phyloP scores from a whole-genome alignment of 148 eudicot species.

The Dysphania ambrosioides region DNA sequence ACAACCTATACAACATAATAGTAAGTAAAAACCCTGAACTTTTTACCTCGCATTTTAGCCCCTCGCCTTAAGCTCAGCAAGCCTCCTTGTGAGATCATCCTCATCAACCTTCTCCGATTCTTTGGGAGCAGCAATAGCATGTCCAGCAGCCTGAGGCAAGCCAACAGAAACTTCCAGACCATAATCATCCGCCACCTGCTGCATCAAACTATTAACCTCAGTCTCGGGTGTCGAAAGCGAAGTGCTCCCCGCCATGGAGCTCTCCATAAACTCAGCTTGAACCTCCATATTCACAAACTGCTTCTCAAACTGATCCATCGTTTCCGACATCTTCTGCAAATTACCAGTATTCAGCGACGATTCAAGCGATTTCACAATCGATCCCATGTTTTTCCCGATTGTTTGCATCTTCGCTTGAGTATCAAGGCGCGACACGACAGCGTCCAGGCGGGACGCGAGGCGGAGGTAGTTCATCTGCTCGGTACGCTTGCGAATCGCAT shows the following conservation, averaged over 20 bases:
- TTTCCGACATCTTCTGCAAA: slow-evolving; percentile 75
- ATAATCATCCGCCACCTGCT: slow-evolving; percentile 77
- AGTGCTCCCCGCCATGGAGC: slow-evolving; percentile 73
- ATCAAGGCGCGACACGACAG: slow-evolving; percentile 33
- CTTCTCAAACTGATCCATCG: slow-evolving; percentile 71
- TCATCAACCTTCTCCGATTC: slow-evolving; percentile 54
- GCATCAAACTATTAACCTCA: slow-evolving; percentile 67
- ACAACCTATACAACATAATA: too few relatives aligned
- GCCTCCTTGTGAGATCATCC: slow-evolving; percentile 62
- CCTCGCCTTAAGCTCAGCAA: slow-evolving; percentile 74
- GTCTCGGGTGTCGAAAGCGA: slow-evolving; percentile 70
- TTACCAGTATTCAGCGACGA: slow-evolving; percentile 49
- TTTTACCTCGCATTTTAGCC: too few relatives aligned
- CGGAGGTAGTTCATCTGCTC: slow-evolving; percentile 40
- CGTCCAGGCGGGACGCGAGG: slow-evolving; percentile 29
- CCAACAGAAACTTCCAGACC: slow-evolving; percentile 78
- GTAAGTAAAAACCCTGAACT: too few relatives aligned
- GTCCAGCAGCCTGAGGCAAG: slow-evolving; percentile 63
- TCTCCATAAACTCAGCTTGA: slow-evolving; percentile 81
- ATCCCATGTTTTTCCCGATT: slow-evolving; percentile 60
- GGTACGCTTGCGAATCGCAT: slow-evolving; percentile 30
- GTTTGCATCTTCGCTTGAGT: slow-evolving; percentile 40
- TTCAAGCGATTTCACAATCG: slow-evolving; percentile 63
- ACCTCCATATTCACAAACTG: slow-evolving; percentile 92
- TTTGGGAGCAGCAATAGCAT: slow-evolving; percentile 43